These are phyloP conservation scores for Aureococcus anophagefferens DNA, from an alignment of 108 stramenopile species.

Conservation along the genomic window DNA sequence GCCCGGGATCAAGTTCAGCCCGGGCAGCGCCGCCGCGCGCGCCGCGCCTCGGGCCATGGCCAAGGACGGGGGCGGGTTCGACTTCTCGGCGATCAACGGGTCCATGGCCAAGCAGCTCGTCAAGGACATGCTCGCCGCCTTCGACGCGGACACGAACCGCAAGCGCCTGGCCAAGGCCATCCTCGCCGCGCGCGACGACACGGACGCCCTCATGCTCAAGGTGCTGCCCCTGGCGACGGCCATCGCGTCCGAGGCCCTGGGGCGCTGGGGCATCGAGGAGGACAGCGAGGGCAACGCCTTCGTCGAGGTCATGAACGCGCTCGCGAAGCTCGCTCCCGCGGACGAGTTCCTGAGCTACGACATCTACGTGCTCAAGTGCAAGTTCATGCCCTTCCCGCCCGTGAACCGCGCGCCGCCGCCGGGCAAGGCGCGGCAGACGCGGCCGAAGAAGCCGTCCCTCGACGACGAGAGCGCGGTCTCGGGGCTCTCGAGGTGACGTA, in stretches of 20 bases:
- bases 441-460: too few relatives aligned
- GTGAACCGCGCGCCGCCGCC: too few relatives aligned
- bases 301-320: background rate
- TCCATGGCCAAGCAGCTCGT: background rate
- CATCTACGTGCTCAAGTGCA: background rate
- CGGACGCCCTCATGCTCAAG: background rate
- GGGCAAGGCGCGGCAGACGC: too few relatives aligned
- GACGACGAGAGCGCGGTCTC: too few relatives aligned
- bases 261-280: background rate
- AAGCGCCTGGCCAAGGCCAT: background rate
- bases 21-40: too few relatives aligned
- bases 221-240: background rate
- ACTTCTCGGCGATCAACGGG: background rate
- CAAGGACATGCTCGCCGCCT: background rate
- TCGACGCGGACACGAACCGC: background rate
- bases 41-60: too few relatives aligned
- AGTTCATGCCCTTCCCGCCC: background rate
- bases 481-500: too few relatives aligned
- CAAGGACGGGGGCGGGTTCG: background rate
- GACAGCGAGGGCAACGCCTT: background rate
- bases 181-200: background rate
- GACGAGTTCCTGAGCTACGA: background rate
- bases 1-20: too few relatives aligned
- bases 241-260: background rate
- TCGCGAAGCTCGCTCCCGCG: background rate